Percentiles rank a stretch among this genome's conserved stretches.
Evolutionary conservation across 495 filamentous ascomycete genomes (phyloP).

Genomic region (Oidiodendron maius): DNA sequence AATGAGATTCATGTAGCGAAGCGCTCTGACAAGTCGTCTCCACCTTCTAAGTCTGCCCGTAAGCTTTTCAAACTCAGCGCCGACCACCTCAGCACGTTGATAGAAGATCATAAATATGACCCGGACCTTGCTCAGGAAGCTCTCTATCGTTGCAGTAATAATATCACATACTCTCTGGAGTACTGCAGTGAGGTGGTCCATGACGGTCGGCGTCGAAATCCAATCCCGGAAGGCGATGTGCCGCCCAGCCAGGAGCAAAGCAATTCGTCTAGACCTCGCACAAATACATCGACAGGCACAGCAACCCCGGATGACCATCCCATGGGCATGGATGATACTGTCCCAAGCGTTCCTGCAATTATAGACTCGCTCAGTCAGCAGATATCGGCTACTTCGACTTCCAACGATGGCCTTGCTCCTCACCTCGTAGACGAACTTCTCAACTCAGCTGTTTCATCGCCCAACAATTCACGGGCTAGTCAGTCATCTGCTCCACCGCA

Average conservation of each 20-base stretch:
- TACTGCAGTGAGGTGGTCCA: constrained; percentile 59
- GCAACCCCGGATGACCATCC: constrained; percentile 19
- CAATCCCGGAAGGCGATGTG: constrained; percentile 51
- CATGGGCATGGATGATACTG: constrained; percentile 8
- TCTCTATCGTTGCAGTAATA: constrained; percentile 74
- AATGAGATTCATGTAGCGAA: constrained; percentile 62
- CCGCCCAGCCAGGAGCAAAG: constrained; percentile 10
- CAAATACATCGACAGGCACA: constrained; percentile 13
- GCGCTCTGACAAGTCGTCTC: constrained; percentile 43
- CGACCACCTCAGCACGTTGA: constrained; percentile 37
- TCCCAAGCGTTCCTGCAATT: constrained; percentile 8
- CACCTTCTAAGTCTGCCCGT: constrained; percentile 24
- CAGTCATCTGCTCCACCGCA: constrained; percentile 2
- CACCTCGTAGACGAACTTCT: constrained; percentile 8
- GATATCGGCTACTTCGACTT: neutral
- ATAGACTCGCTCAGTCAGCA: constrained; percentile 3
- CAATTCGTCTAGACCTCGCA: constrained; percentile 15
- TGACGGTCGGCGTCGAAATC: constrained; percentile 43
- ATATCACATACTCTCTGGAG: constrained; percentile 50
- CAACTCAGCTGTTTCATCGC: neutral
- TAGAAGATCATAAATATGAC: constrained; percentile 44
- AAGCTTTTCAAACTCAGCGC: constrained; percentile 37
- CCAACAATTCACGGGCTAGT: neutral
- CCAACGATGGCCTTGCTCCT: neutral
- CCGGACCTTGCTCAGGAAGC: constrained; percentile 67